phyloP scores from a whole-genome alignment of 495 filamentous ascomycete species.

The Astrocystis sublimbata region DNA sequence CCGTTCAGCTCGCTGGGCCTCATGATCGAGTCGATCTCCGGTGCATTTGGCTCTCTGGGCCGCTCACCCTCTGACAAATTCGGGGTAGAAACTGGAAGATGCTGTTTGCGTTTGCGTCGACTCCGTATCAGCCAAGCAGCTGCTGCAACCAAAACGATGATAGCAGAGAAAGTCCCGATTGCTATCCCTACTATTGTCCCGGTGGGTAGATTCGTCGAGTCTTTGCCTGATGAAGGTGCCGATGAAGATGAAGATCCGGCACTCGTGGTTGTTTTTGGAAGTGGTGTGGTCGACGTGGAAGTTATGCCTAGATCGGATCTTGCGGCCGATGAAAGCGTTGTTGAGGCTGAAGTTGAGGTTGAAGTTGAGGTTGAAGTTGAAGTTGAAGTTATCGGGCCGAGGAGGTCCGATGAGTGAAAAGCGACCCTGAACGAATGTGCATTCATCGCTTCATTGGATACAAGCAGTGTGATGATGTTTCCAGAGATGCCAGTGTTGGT shows the following conservation, averaged over 20 bases:
- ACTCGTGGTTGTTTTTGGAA: not conserved
- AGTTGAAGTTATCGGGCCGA: not conserved
- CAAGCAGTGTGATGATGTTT: slow-evolving; percentile 15
- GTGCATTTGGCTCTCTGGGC: not conserved
- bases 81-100: not conserved
- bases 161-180: not conserved
- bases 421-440: slow-evolving; percentile 25
- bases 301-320: not conserved
- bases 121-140: not conserved
- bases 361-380: not conserved
- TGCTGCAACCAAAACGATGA: not conserved
- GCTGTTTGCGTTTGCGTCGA: not conserved
- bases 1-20: not conserved
- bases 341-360: not conserved
- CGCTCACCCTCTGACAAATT: not conserved
- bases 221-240: too few relatives aligned
- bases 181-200: not conserved
- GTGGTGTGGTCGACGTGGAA: too few relatives aligned
- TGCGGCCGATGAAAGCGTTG: not conserved
- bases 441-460: slow-evolving; percentile 16
- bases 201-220: not conserved
- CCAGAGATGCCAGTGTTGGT: slow-evolving; percentile 12
- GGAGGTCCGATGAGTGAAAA: slow-evolving; percentile 21
- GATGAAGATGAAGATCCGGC: not conserved
- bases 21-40: not conserved